phyloP scores from a whole-genome alignment of 768 basidiomycete genomes.

The Lactifluus pinguis region DNA sequence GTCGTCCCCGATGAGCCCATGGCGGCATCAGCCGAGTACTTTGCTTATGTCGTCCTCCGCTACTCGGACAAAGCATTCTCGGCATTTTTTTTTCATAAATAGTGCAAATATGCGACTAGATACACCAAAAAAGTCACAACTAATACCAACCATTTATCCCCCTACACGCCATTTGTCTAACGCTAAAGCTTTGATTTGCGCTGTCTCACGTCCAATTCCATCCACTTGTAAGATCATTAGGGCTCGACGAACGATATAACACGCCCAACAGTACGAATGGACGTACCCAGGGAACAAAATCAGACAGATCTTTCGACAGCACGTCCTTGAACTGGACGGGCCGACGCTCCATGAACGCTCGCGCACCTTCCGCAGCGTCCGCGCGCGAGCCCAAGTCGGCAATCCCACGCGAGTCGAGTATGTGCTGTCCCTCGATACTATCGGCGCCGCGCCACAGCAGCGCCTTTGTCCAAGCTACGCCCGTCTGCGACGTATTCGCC shows the following conservation, averaged over 20 bases:
- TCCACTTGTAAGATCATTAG: constrained; percentile 28
- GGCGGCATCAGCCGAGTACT: too few relatives aligned
- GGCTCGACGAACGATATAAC: neutral
- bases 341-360: constrained; percentile 41
- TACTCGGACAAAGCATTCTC: too few relatives aligned
- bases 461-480: constrained; percentile 43
- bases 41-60: too few relatives aligned
- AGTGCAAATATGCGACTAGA: too few relatives aligned
- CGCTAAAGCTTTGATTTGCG: constrained; percentile 10
- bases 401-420: constrained; percentile 43
- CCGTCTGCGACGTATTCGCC: constrained; percentile 41
- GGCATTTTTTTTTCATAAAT: too few relatives aligned
- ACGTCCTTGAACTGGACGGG: constrained; percentile 37
- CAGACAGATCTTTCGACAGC: constrained; percentile 31
- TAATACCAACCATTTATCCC: too few relatives aligned
- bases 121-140: too few relatives aligned
- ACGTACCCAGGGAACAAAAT: constrained; percentile 48
- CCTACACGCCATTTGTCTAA: neutral
- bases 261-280: neutral
- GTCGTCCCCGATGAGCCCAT: too few relatives aligned
- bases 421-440: constrained; percentile 44
- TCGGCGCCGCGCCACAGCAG: constrained; percentile 42
- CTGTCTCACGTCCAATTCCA: constrained; percentile 4
- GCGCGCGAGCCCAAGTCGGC: constrained; percentile 29
- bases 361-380: constrained; percentile 41